A percentile compares a stretch with the other conserved stretches of the same genome.
Evolutionary conservation across 2,329 filamentous ascomycete genomes (phyloP).

Genomic region (Colletotrichum sp.): DNA sequence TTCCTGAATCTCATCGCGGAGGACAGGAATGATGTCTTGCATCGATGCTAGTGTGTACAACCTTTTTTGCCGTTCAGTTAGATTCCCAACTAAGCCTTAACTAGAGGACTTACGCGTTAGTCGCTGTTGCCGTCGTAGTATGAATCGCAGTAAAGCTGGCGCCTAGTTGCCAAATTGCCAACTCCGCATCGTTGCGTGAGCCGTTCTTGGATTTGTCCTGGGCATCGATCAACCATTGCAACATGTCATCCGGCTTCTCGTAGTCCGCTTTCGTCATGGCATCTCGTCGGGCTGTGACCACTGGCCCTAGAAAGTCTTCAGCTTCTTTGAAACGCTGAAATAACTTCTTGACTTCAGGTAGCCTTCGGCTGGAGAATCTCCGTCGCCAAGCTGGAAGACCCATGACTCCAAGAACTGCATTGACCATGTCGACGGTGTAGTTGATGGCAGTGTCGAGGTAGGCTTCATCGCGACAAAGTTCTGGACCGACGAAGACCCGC

Average conservation of each 20-base stretch:
- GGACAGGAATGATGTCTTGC: slow-evolving; percentile 54
- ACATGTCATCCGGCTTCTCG: slow-evolving; percentile 49
- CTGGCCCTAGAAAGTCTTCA: slow-evolving; percentile 37
- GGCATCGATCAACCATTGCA: slow-evolving; percentile 50
- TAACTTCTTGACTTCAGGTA: slow-evolving; percentile 40
- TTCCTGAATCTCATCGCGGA: slow-evolving; percentile 55
- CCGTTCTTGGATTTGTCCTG: slow-evolving; percentile 34
- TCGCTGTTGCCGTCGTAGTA: slow-evolving; percentile 50
- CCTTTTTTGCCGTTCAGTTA: slow-evolving; percentile 21
- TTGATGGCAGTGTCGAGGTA: slow-evolving; percentile 52
- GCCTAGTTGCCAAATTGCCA: slow-evolving; percentile 46
- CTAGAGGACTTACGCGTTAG: slow-evolving; percentile 40
- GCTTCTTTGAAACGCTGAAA: slow-evolving; percentile 35
- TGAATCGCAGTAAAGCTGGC: slow-evolving; percentile 57
- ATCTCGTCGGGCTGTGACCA: slow-evolving; percentile 35
- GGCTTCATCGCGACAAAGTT: slow-evolving; percentile 47
- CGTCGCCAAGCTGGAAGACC: slow-evolving; percentile 35
- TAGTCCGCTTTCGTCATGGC: slow-evolving; percentile 1
- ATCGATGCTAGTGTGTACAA: slow-evolving; percentile 57
- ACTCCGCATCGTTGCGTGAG: slow-evolving; percentile 34
- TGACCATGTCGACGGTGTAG: slow-evolving; percentile 50
- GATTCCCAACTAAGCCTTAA: accelerated
- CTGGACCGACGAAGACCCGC: slow-evolving; percentile 51
- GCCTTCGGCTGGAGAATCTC: slow-evolving; percentile 32
- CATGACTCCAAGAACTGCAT: slow-evolving; percentile 30